Base-by-base conservation (phyloP, 805 yeast species). In the Saccharomycopsis javanensis region DNA sequence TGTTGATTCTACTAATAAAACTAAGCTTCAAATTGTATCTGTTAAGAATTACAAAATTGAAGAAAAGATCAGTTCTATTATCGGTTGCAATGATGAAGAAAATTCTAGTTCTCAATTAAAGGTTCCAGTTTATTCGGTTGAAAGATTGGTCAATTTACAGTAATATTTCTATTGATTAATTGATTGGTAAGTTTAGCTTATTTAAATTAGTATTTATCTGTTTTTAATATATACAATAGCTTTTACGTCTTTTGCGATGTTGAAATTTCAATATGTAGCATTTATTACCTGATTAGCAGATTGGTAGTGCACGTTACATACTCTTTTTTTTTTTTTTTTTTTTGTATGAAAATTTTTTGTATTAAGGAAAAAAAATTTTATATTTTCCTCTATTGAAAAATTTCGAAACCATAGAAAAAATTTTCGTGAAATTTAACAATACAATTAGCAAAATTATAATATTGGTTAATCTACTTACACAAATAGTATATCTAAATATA, bases 131-230 rank as follows among this genome's bases (percentile, higher is more conserved):
- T 59, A 59, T 50, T 56, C 59, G 3, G 50, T 59, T 27, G 61
- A 59, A 45, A 59, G 58, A 57, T 57, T 59, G 53, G 42, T 59
- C 25, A 57, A 56, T 42, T 54, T 57, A 42, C 48, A 42, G 16
- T 35, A n/a, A 11, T 35, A 2, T 35, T 8, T 15, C 10, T n/a
- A n/a, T n/a, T 55, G 37, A 50, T 50, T 20, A 15, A 35, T n/a
- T 35, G n/a, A 35, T 5, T n/a, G 20, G 5, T 15, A 15, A 25
- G 15, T 27, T 25, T 50, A 27, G 28, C 6, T 35, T 35, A 16
- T 35, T 35, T 15, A 35, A 35, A n/a, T n/a, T 35, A 35, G 15
- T 10, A 35, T 5, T 7, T 20, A 35, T 35, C 18, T 15, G 16
- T 3, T 35, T 3, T 15, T 35, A 16, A 35, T 35, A 20, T 35